A percentile compares a stretch with the other conserved stretches of the same genome.
phyloP scores from a whole-genome alignment of 2,329 filamentous ascomycete species.

The Alternaria burnsii region DNA sequence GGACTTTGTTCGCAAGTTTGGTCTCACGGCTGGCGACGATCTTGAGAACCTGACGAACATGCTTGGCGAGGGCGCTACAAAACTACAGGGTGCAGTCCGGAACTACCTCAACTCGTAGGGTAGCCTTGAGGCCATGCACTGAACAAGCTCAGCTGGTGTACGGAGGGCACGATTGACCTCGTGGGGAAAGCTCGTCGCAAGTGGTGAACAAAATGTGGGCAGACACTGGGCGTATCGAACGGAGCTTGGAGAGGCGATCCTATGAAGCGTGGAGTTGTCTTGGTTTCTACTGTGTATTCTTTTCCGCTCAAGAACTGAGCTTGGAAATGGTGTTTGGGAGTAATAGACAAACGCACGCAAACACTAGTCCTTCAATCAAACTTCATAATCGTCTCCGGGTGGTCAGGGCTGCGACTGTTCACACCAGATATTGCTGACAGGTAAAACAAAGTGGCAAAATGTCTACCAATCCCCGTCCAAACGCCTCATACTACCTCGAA shows the following conservation, averaged over 20 bases:
- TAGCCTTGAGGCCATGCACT: neutral
- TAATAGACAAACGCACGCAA: conserved; percentile 7
- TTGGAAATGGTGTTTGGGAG: conserved; percentile 12
- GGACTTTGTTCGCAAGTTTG: conserved; percentile 94
- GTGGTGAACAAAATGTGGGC: neutral
- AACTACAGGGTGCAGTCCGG: conserved; percentile 71
- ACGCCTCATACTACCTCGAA: neutral
- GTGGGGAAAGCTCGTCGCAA: neutral
- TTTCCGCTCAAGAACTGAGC: conserved; percentile 1
- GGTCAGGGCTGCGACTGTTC: neutral
- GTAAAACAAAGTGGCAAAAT: neutral
- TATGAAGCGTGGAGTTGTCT: conserved; percentile 7
- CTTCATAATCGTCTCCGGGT: neutral
- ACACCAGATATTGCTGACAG: neutral
- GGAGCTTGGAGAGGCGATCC: neutral
- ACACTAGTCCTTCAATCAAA: neutral
- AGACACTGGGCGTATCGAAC: conserved; percentile 8
- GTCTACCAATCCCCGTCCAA: accelerated
- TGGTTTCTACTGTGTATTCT: neutral
- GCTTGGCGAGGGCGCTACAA: conserved; percentile 84
- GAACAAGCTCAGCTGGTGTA: neutral
- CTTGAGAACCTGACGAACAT: conserved; percentile 86
- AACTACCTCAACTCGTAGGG: conserved; percentile 53
- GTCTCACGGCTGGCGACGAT: conserved; percentile 94
- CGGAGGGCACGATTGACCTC: neutral